Base-by-base conservation (phyloP, 441 rosid species). In the Corymbia citriodora region DNA sequence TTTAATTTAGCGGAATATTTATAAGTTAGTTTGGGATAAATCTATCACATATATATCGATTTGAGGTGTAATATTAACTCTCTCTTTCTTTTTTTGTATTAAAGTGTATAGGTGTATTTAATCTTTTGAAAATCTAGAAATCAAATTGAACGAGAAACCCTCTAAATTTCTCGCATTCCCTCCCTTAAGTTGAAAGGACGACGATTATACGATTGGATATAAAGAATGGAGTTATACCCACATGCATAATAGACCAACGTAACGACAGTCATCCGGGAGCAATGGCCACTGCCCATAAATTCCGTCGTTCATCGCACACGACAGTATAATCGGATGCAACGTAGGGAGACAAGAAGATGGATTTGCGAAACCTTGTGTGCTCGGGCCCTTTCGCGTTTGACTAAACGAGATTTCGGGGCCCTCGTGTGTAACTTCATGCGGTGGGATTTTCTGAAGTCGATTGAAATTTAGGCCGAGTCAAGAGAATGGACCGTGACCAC, bases 41-140 rank as follows among this genome's bases (percentile, higher is more conserved):
- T 57, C 10, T 57, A 0, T 55, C 1, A 17, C 0, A 3, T 1
- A 18, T 55, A 5, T 10, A 59, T 0, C 0, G 0, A 0, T 25
- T 25, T 25, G n/a, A 11, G 14, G 2, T 0, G 7, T 25, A 1
- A 25, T 59, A 59, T 25, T 25, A 63, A 13, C 1, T 0, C 2
- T 8, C 1, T n/a, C 8, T 15, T n/a, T n/a, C 27, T n/a, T 57
- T 57, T 57, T 19, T 57, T 14, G 70, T 13, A 11, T 0, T 14
- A 3, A 45, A 7, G 10, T 23, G 23, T 3, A 2, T 2, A 40
- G 17, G 3, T 45, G 15, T 79, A 23, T 23, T 40, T 40, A 4
- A 40, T 45, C 1, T 7, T 3, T 17, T 4, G 9, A 23, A 23
- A 45, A 45, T 7, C 21, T 68, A 1, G 3, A 68, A 16, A 16